Evolutionary conservation across 345 rosid species (phyloP), one percentile per base, ranked within the genome.

Genomic region (Pistacia integerrima): DNA sequence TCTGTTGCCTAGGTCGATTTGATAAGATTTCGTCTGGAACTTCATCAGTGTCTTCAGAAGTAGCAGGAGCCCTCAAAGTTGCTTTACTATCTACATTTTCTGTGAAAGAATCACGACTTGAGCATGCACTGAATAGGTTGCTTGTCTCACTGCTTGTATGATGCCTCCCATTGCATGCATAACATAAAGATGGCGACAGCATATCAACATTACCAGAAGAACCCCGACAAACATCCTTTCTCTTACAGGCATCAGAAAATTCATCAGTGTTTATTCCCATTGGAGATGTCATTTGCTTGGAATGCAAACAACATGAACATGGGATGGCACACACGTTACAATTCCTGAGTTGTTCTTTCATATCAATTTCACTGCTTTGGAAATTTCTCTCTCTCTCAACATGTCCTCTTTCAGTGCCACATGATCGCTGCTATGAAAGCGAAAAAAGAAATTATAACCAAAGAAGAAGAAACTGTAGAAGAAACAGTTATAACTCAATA

Each of bases 21-120:
- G 59, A 57, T 54, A 55, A 57, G 46, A 55, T 54, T 16, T 14
- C 6, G 16, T 64, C 16, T 16, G 22, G 18, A 61, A 35, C 28
- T 46, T 46, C 70, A 62, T 4, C n/a, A 52, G 30, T 56, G 64
- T 64, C 35, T 44, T 67, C 77, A 33, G 58, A 67, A 17, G 63
- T 22, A 57, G 46, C 44, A 49, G 69, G 64, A 72, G 36, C 77
- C 73, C 49, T 67, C 51, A 64, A 64, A 33, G 41, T 35, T 48
- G 38, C 77, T 69, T 77, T 73, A 77, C 68, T 73, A 68, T 73
- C 72, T 64, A 33, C 71, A 77, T 62, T 64, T 73, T 81, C 75
- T 38, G 72, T 73, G 70, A 72, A 61, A 18, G 84, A 77, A 63
- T 64, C 77, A 46, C 51, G 75, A 72, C 77, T 82, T n/a, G 79